Evolutionary conservation across 1,139 yeast genomes (phyloP), one percentile per base, ranked within the genome.

Genomic region (Blastobotrys persicus): DNA sequence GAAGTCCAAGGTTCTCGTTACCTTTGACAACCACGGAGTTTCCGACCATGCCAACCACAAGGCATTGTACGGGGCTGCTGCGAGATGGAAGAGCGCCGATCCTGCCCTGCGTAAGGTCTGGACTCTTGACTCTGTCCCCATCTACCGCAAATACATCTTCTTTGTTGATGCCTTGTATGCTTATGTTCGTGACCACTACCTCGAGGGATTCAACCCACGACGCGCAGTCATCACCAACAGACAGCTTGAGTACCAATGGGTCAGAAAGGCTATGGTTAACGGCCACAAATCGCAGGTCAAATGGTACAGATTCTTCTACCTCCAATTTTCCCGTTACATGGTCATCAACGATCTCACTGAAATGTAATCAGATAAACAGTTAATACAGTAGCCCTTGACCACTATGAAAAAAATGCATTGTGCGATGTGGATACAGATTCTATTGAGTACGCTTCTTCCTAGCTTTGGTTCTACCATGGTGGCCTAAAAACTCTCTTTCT

Each of bases 271-370:
- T 3, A 89, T 92, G 97, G 72, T 83, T 2, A 76, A 76, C 58
- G 96, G 88, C 2, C 98, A 92, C 68, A 75, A 74, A 56, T 83
- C 95, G 2, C 99, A 92, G 66, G 86, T 92, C 88, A 91, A 84
- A 12, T 92, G 98, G 98, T 92, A 85, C 67, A 76, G 99, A 57
- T 88, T 86, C 72, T 85, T 89, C 1, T 92, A 98, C 97, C 74
- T 92, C 61, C 54, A 79, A 5, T 69, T 83, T 39, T 85, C 96
- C 54, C 75, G 94, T 55, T 86, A 85, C 68, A 77, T 85, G 77
- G 71, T 73, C 52, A 72, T 74, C 34, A 92, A 91, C 67, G 91
- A 87, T 61, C 74, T 89, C 53, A 69, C 66, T 37, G 54, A 53
- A 48, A 26, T 45, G 26, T 49, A 45, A 43, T 23, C 9, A 6